phyloP scores from a whole-genome alignment of 495 filamentous ascomycete species.

The Penicillium salamii region DNA sequence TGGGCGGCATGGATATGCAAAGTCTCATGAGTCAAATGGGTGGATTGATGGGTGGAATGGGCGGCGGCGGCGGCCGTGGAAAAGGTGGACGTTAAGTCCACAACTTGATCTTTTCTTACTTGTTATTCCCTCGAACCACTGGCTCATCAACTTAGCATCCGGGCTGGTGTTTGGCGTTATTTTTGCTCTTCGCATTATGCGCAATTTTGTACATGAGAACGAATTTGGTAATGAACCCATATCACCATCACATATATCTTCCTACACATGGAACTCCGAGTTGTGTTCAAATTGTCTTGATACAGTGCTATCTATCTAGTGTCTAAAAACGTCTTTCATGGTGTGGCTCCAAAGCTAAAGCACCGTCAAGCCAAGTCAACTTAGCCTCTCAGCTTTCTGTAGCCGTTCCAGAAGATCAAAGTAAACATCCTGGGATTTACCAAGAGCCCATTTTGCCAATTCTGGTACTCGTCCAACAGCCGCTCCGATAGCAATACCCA shows the following conservation, averaged over 20 bases:
- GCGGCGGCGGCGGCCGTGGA: slow-evolving; percentile 40
- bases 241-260: slow-evolving; percentile 3
- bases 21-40: slow-evolving; percentile 85
- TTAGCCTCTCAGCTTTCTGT: slow-evolving; percentile 14
- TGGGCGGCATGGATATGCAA: slow-evolving; percentile 75
- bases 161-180: slow-evolving; percentile 31
- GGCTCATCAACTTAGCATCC: slow-evolving; percentile 27
- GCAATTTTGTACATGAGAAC: slow-evolving; percentile 11
- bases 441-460: slow-evolving; percentile 2
- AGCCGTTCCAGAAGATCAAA: slow-evolving; percentile 11
- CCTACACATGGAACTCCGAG: not conserved
- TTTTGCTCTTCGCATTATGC: slow-evolving; percentile 15
- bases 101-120: not conserved
- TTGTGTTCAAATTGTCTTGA: not conserved
- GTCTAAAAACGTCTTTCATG: not conserved
- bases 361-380: not conserved
- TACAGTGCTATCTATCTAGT: not conserved
- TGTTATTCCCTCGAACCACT: slow-evolving; percentile 3
- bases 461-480: slow-evolving; percentile 19
- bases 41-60: slow-evolving; percentile 60
- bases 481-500: slow-evolving; percentile 15
- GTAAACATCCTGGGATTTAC: slow-evolving; percentile 5
- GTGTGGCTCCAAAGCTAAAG: too few species aligned
- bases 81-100: slow-evolving; percentile 36
- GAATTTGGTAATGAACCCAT: slow-evolving; percentile 7